Evolutionary conservation across 305 asterid genomes (phyloP).

Genomic region (Fraxinus sp.): DNA sequence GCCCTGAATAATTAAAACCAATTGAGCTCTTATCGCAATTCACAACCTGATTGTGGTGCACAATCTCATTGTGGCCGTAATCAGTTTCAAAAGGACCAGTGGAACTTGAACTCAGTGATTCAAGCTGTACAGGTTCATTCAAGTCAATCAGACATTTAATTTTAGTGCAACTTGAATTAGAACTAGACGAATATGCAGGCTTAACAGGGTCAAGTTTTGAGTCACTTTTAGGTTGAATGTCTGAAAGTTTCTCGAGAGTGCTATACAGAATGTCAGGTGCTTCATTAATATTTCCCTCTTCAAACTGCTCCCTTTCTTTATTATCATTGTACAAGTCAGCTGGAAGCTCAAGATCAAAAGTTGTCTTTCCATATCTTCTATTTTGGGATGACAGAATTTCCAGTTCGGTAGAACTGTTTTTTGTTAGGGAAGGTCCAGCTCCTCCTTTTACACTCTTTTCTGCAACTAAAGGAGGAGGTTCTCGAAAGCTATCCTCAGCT

Average conservation of each 20-base stretch:
- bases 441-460: conserved; percentile 14
- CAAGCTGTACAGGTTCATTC: conserved; percentile 60
- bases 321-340: conserved; percentile 36
- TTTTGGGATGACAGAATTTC: conserved; percentile 24
- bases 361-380: conserved; percentile 31
- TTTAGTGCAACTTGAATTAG: conserved; percentile 30
- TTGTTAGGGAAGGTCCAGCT: conserved; percentile 22
- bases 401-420: conserved; percentile 25
- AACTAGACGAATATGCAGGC: conserved; percentile 29
- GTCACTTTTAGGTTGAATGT: conserved; percentile 12
- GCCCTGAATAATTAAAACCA: conserved; percentile 23
- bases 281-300: conserved; percentile 27
- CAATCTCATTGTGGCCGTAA: conserved; percentile 24
- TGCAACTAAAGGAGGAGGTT: conserved; percentile 26
- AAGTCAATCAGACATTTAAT: conserved; percentile 49
- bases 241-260: conserved; percentile 6
- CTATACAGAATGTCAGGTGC: conserved; percentile 19
- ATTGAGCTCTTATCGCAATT: conserved; percentile 26
- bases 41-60: conserved; percentile 24
- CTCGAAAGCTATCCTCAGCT: conserved; percentile 32
- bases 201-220: conserved; percentile 30
- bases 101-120: conserved; percentile 34
- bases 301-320: conserved; percentile 35
- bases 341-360: conserved; percentile 51
- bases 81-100: conserved; percentile 28